Conservation (phyloP, 768 basidiomycete species). For the Pleurotus eryngii region DNA sequence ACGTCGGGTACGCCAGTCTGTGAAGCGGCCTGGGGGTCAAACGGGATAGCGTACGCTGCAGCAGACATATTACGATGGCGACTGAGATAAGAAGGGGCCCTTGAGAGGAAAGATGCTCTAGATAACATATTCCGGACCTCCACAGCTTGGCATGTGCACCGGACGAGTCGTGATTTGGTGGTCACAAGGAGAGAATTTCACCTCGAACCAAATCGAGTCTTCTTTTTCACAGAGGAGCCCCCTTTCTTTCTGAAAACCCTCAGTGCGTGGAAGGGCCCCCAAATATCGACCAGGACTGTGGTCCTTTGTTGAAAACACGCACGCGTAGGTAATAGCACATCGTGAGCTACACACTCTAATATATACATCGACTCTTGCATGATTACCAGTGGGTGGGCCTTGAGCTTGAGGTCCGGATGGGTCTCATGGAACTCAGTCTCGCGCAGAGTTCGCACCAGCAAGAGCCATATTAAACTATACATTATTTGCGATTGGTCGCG, state of each 20-base stretch:
- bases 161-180: background rate
- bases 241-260: background rate
- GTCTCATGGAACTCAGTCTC: no score
- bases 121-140: conserved; percentile 7
- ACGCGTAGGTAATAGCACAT: no score
- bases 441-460: no score
- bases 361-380: no score
- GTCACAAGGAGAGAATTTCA: background rate
- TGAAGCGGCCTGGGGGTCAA: conserved; percentile 43
- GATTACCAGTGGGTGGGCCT: no score
- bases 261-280: no score
- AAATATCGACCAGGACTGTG: no score
- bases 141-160: conserved; percentile 5
- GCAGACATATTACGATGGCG: conserved; percentile 47
- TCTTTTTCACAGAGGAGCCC: background rate
- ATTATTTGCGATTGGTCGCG: no score
- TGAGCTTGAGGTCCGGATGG: no score
- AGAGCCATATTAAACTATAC: no score
- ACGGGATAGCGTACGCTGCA: conserved; percentile 54
- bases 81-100: conserved; percentile 16
- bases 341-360: no score
- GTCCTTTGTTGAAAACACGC: no score
- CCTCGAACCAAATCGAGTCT: background rate
- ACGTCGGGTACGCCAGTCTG: conserved; percentile 30
- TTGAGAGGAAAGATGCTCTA: conserved; percentile 6